Evolutionary conservation across 2,329 filamentous ascomycete genomes (phyloP).

Genomic region (Mycosphaerella sp.): DNA sequence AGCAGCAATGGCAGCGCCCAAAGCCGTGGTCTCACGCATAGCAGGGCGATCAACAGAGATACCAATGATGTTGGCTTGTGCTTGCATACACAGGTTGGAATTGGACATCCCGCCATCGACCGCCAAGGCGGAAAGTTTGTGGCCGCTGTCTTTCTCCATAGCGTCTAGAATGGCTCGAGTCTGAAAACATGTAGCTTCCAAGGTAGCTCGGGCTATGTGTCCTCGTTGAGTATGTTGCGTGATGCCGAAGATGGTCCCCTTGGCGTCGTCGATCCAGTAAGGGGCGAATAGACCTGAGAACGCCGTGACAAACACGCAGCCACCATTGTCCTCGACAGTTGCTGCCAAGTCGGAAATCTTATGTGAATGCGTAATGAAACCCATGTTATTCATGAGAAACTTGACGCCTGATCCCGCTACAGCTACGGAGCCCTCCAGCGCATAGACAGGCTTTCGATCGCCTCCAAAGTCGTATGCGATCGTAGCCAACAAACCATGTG

Average conservation of each 20-base stretch:
- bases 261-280: conserved; percentile 91
- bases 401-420: conserved; percentile 72
- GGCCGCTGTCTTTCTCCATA: conserved; percentile 80
- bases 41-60: conserved; percentile 77
- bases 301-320: conserved; percentile 79
- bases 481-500: conserved; percentile 75
- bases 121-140: conserved; percentile 66
- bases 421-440: conserved; percentile 72
- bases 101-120: conserved; percentile 89
- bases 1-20: conserved; percentile 83
- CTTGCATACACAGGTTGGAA: conserved; percentile 84
- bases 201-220: conserved; percentile 83
- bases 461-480: conserved; percentile 74
- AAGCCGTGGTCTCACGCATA: conserved; percentile 85
- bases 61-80: conserved; percentile 77
- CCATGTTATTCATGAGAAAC: conserved; percentile 51
- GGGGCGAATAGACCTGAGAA: conserved; percentile 88
- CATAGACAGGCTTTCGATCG: conserved; percentile 56
- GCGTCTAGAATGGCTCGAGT: conserved; percentile 89
- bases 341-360: conserved; percentile 60
- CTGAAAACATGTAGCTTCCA: conserved; percentile 89
- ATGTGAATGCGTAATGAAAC: conserved; percentile 57
- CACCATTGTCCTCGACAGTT: conserved; percentile 68
- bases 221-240: conserved; percentile 69
- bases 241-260: conserved; percentile 64